Evolutionary conservation across 768 basidiomycete genomes (phyloP), one percentile per base, ranked within the genome.

Genomic region (Tremella mesenterica): DNA sequence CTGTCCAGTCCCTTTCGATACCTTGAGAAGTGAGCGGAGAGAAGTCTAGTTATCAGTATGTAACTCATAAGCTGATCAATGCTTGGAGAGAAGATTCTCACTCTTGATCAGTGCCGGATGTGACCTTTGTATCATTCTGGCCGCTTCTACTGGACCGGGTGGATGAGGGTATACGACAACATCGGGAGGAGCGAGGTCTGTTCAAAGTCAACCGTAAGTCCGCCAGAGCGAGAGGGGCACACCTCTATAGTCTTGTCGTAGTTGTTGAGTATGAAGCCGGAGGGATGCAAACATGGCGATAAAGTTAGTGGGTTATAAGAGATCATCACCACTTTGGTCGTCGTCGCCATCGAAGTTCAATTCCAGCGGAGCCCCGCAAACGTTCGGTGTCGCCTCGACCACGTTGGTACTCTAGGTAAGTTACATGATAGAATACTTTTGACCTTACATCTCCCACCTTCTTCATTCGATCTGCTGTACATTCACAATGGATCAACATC

Each of bases 1-100:
- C 75, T 10, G 80, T 77, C 90, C 89, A 93, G 38, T 76, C 76
- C 12, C 74, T 67, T 36, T 75, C 65, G 28, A 72, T 58, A 20
- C 56, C 47, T 14, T 27, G 18, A 7, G 47, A 10, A 10, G 28
- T 48, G 18, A 28, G n/a, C 7, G 47, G 47, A 18, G 25, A 4
- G 25, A 12, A 48, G 29, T 31, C 47, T 48, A 3, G 8, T 43
- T 16, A 13, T 48, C 26, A 48, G 47, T 16, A 7, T 31, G 10
- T 18, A 21, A 20, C 29, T 18, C n/a, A 8, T 27, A 3, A 9
- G 29, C 5, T 20, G n/a, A n/a, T 23, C 14, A 23, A 16, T 46
- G 20, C 28, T 20, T 31, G n/a, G 8, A 10, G 8, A 10, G 18
- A 43, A 25, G 8, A 43, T n/a, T 31, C 25, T 9, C 21, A 48